Percentiles rank a stretch among this genome's conserved stretches.
These are phyloP conservation scores for Carex kokanica DNA, from an alignment of 176 grass and related monocot genomes.

Conservation along the genomic window DNA sequence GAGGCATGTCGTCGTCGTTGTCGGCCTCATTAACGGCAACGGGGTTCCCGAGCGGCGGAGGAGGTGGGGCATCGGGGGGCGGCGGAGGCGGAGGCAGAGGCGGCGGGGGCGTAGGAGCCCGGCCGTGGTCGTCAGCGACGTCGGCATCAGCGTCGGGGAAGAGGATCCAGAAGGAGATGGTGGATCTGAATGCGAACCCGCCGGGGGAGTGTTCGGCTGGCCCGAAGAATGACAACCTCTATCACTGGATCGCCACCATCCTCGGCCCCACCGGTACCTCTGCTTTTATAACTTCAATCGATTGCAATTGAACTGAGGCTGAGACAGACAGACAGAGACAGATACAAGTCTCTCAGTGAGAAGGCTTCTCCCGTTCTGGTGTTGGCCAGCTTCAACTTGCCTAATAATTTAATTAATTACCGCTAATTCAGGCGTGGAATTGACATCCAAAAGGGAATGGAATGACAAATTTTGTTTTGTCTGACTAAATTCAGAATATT, in stretches of 20 bases:
- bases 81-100: constrained; percentile 20
- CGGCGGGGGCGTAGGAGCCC: constrained; percentile 31
- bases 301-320: background rate
- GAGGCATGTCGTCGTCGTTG: no score
- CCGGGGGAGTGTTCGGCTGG: constrained; percentile 61
- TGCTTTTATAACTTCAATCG: background rate
- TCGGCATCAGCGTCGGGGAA: constrained; percentile 71
- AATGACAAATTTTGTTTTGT: background rate
- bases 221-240: constrained; percentile 80
- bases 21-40: no score
- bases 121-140: constrained; percentile 55
- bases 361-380: no score
- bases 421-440: no score
- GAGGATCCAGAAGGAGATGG: constrained; percentile 86
- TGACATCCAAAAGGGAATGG: background rate
- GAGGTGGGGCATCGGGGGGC: background rate
- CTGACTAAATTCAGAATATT: background rate
- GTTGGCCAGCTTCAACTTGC: no score
- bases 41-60: background rate
- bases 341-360: no score
- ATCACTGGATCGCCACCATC: constrained; percentile 89
- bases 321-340: background rate
- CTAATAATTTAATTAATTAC: no score
- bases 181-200: constrained; percentile 54
- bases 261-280: constrained; percentile 63